Conservation (phyloP, 176 grass and related monocot genomes). For the Phragmites australis region DNA sequence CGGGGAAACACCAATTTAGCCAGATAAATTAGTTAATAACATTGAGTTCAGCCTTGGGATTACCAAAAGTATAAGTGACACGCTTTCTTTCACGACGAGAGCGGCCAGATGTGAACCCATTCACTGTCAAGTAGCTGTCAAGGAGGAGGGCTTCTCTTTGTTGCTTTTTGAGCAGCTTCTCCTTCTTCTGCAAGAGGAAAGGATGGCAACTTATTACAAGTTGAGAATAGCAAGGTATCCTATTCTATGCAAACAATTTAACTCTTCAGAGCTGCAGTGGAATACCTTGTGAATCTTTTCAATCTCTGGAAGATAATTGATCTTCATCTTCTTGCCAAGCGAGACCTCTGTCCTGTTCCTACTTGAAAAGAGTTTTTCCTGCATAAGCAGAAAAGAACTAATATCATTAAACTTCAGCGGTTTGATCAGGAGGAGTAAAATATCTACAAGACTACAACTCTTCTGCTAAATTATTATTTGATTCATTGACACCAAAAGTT, state of each 20-base stretch:
- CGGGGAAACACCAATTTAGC: not conserved
- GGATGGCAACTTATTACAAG: not conserved
- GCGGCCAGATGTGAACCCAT: conserved; percentile 81
- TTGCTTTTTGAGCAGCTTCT: conserved; percentile 88
- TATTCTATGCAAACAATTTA: conserved; percentile 17
- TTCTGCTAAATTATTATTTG: conserved; percentile 8
- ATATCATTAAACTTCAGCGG: conserved; percentile 18
- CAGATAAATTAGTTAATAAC: conserved; percentile 6
- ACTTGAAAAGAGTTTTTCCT: conserved; percentile 97
- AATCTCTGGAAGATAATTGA: conserved; percentile 85
- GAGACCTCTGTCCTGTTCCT: conserved; percentile 87
- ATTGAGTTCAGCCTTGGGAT: conserved; percentile 10
- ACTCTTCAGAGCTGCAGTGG: conserved; percentile 38
- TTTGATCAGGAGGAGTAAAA: not conserved
- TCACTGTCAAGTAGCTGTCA: conserved; percentile 66
- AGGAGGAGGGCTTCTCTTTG: conserved; percentile 96
- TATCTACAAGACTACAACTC: not conserved
- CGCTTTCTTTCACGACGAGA: conserved; percentile 85
- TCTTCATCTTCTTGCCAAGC: conserved; percentile 93
- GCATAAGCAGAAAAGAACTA: conserved; percentile 28
- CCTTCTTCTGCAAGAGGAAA: conserved; percentile 73
- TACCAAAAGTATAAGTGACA: conserved; percentile 98
- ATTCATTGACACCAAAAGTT: conserved; percentile 8
- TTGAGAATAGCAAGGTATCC: not conserved
- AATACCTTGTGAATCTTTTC: conserved; percentile 93